phyloP scores from a whole-genome alignment of 345 rosid genomes.

The Lagerstroemia speciosa region DNA sequence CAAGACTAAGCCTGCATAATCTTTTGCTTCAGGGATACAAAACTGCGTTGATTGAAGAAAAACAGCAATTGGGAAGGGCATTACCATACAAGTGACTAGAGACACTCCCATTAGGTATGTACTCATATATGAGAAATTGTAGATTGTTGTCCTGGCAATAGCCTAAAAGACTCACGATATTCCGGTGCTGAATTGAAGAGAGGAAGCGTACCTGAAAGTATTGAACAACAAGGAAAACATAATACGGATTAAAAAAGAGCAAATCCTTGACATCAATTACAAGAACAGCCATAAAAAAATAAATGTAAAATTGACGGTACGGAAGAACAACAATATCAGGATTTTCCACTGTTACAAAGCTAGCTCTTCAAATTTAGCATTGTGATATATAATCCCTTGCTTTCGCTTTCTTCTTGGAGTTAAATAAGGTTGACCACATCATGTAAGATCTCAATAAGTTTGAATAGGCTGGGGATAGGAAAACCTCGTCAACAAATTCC shows the following conservation, averaged over 20 bases:
- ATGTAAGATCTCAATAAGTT: neutral
- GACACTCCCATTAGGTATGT: constrained; percentile 91
- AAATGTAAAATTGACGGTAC: neutral
- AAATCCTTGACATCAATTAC: neutral
- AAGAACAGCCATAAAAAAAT: neutral
- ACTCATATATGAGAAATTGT: constrained; percentile 78
- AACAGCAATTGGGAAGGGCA: constrained; percentile 24
- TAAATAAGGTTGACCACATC: neutral
- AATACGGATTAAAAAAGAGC: neutral
- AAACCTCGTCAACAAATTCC: constrained; percentile 79
- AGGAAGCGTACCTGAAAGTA: constrained; percentile 65
- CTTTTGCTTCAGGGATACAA: neutral
- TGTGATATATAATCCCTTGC: neutral
- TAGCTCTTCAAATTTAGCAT: neutral
- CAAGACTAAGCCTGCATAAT: neutral
- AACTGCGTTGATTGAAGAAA: constrained; percentile 11
- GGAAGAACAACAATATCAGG: neutral
- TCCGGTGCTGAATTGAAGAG: constrained; percentile 74
- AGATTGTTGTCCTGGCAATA: constrained; percentile 77
- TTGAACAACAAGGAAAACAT: constrained; percentile 10
- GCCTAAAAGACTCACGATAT: constrained; percentile 79
- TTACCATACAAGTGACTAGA: constrained; percentile 94
- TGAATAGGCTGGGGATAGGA: neutral
- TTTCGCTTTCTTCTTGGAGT: neutral
- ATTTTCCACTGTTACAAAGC: no score